Evolutionary conservation across 2,329 filamentous ascomycete species (phyloP).

Genomic region (Curvularia hawaiiensis): DNA sequence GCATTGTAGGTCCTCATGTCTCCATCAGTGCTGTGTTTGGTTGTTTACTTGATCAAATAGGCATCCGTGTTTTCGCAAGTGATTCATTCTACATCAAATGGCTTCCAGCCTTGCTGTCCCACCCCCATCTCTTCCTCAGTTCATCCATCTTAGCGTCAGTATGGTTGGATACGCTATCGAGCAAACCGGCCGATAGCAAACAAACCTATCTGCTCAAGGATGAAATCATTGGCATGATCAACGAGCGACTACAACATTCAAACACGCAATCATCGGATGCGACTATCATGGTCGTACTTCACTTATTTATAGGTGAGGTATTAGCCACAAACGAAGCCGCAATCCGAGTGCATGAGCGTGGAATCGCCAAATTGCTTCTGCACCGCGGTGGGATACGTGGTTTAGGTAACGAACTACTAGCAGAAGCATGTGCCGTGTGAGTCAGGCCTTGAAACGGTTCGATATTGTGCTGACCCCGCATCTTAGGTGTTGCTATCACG

Average conservation of each 20-base stretch:
- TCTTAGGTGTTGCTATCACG: constrained; percentile 30
- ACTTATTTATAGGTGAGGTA: constrained; percentile 40
- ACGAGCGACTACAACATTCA: constrained; percentile 23
- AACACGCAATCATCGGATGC: constrained; percentile 23
- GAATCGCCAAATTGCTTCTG: constrained; percentile 31
- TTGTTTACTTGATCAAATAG: constrained; percentile 5
- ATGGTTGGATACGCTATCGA: constrained; percentile 38
- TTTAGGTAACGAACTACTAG: constrained; percentile 23
- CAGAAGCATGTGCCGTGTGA: constrained; percentile 32
- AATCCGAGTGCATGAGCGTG: constrained; percentile 30
- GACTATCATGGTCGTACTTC: constrained; percentile 38
- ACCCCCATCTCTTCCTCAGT: constrained; percentile 37
- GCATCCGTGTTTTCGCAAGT: constrained; percentile 29
- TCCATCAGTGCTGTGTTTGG: not conserved
- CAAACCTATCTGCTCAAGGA: constrained; percentile 33
- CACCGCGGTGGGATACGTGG: constrained; percentile 30
- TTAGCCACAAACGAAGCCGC: constrained; percentile 38
- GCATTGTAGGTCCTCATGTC: constrained; percentile 15
- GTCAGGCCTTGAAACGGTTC: not conserved
- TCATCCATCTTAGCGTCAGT: constrained; percentile 30
- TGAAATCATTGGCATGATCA: constrained; percentile 37
- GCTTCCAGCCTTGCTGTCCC: constrained; percentile 32
- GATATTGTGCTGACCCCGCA: constrained; percentile 10
- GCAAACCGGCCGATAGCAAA: constrained; percentile 30
- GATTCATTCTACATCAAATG: constrained; percentile 31